Evolutionary conservation across 306 rosid species (phyloP), one percentile per base, ranked within the genome.

Genomic region (Heteromeles arbutifolia): DNA sequence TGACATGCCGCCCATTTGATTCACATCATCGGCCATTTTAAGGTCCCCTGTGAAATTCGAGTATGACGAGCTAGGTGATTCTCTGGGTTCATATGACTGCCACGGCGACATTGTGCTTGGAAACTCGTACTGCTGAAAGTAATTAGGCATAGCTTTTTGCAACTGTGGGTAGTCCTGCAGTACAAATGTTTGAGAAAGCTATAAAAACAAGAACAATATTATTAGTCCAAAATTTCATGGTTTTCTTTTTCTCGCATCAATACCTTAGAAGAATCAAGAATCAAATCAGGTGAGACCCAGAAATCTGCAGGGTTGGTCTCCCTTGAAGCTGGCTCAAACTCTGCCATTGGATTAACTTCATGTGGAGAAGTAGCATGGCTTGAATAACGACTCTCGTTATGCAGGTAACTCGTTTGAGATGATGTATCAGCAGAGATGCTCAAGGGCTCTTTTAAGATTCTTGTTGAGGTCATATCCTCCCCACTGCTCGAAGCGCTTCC

Each of bases 241-340:
- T 61, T 61, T 73, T 34, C 6, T 37, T 61, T 78, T 67, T 12
- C n/a, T 70, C 64, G 25, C 3, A 61, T 67, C 13, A 63, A 65
- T 74, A 93, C 98, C 97, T 89, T 93, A 14, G 96, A 91, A 62
- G 98, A 89, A 83, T 93, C 98, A 25, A 93, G 93, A 80, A 91
- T 91, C 57, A 89, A 76, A 43, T 91, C 97, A 25, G 91, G 93
- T 34, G 96, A 88, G 74, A 89, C 76, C 98, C 93, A 93, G 73
- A 89, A 44, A 71, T 74, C 72, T 41, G 93, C 70, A 80, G 86
- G 79, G 76, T 84, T 82, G 43, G 82, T 81, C 78, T 84, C 86
- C 68, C 68, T 65, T 37, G 84, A 73, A 52, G 84, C 69, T 21
- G 85, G 90, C 77, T 77, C 92, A 44, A 82, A 79, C 17, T 75